These are phyloP conservation scores for Cochlearia excelsa DNA, from an alignment of 345 rosid species.

Conservation along the genomic window DNA sequence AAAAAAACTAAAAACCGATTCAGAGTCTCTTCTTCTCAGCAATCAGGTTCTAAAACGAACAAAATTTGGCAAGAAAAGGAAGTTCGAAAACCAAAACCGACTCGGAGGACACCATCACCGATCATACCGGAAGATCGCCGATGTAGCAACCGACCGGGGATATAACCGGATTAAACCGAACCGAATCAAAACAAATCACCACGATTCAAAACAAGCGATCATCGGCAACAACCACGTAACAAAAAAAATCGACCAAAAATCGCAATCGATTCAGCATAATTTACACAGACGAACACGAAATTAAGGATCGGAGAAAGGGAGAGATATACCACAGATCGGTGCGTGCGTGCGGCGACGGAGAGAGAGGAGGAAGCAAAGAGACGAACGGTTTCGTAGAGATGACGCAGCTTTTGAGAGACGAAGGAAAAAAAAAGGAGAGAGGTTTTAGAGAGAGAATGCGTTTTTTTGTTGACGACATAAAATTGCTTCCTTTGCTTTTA, in stretches of 20 bases:
- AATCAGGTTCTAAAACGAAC: background rate
- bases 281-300: background rate
- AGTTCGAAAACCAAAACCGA: background rate
- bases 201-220: conserved; percentile 10
- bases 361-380: conserved; percentile 28
- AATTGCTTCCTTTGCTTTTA: conserved; percentile 3
- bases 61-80: background rate
- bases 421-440: background rate
- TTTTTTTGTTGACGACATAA: background rate
- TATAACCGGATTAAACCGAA: background rate
- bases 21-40: conserved; percentile 14
- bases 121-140: conserved; percentile 20
- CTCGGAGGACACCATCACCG: conserved; percentile 12
- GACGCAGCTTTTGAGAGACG: conserved; percentile 17
- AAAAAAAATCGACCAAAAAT: conserved; percentile 2
- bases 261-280: conserved; percentile 16
- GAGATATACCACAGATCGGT: conserved; percentile 20
- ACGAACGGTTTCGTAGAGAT: conserved; percentile 19
- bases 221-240: conserved; percentile 3
- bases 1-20: conserved; percentile 6
- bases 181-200: conserved; percentile 11
- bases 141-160: background rate
- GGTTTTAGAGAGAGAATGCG: conserved; percentile 29
- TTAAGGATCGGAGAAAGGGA: conserved; percentile 25
- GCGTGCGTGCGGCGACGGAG: conserved; percentile 9